Percentiles rank a stretch among this genome's conserved stretches.
Evolutionary conservation across 2,329 filamentous ascomycete species (phyloP).

Genomic region (Claviceps pazoutovae): DNA sequence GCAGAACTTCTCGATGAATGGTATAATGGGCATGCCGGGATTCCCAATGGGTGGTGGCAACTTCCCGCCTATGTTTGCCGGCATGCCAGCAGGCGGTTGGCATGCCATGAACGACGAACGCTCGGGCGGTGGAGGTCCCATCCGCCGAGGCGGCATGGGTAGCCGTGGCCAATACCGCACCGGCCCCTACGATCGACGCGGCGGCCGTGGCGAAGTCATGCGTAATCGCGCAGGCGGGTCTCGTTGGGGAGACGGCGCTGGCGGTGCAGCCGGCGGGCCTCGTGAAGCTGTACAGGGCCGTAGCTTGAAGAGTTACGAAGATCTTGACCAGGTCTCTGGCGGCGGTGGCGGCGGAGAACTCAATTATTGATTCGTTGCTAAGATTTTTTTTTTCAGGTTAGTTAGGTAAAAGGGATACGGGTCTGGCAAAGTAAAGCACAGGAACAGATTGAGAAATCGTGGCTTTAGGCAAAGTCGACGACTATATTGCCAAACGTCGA

Average conservation of each 20-base stretch:
- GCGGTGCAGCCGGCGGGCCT: slow-evolving; percentile 65
- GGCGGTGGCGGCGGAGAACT: slow-evolving; percentile 65
- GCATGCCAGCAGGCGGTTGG: slow-evolving; percentile 36
- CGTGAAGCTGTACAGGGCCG: slow-evolving; percentile 85
- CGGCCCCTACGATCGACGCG: slow-evolving; percentile 63
- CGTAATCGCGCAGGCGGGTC: slow-evolving; percentile 37
- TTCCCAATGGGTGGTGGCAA: slow-evolving; percentile 38
- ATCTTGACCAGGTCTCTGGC: slow-evolving; percentile 73
- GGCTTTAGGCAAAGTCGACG: neutral
- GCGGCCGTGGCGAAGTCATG: slow-evolving; percentile 39
- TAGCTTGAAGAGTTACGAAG: slow-evolving; percentile 93
- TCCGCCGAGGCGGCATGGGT: slow-evolving; percentile 50
- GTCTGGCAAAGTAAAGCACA: neutral
- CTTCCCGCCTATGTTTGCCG: slow-evolving; percentile 42
- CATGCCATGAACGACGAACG: slow-evolving; percentile 40
- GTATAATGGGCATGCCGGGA: slow-evolving; percentile 44
- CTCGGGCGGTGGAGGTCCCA: slow-evolving; percentile 44
- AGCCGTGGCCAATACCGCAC: slow-evolving; percentile 42
- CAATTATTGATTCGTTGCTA: slow-evolving; percentile 51
- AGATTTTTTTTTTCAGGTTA: slow-evolving; percentile 9
- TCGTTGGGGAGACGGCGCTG: slow-evolving; percentile 62
- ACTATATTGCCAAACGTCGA: neutral
- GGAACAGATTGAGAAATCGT: neutral
- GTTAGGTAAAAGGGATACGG: slow-evolving; percentile 13
- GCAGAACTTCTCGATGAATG: slow-evolving; percentile 51